Conservation (phyloP, 75 land plant species). For the Larix kaempferi region DNA sequence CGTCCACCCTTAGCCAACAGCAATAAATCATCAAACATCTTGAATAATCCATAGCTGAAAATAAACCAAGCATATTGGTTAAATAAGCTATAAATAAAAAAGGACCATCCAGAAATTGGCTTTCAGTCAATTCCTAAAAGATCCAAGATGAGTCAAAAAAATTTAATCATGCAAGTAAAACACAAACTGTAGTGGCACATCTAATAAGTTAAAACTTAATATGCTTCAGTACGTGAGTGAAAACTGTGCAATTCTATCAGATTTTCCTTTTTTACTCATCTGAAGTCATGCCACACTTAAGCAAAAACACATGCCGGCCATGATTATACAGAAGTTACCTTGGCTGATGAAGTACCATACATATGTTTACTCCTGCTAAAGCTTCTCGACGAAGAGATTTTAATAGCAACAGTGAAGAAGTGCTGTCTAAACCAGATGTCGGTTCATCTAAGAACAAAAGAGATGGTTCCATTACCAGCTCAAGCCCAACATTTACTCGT, state of each 20-base stretch:
- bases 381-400: slow-evolving; percentile 92
- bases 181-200: not conserved
- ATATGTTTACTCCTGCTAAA: slow-evolving; percentile 84
- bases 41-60: slow-evolving; percentile 80
- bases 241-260: not conserved
- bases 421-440: slow-evolving; percentile 94
- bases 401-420: slow-evolving; percentile 91
- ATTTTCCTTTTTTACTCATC: not conserved
- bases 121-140: not conserved
- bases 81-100: not conserved
- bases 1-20: slow-evolving; percentile 95
- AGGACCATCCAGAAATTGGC: not conserved
- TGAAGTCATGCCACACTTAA: not conserved
- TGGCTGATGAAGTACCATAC: slow-evolving; percentile 97
- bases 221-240: not conserved
- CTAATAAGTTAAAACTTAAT: not conserved
- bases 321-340: slow-evolving; percentile 43
- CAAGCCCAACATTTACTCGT: slow-evolving; percentile 95
- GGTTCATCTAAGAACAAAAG: slow-evolving; percentile 95
- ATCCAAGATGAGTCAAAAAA: not conserved
- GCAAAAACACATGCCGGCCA: not conserved
- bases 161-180: not conserved
- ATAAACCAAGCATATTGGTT: not conserved
- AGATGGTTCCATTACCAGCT: slow-evolving; percentile 99
- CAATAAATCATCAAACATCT: slow-evolving; percentile 94